Evolutionary conservation across 129 eudicot species (phyloP), one percentile per base, ranked within the genome.

Genomic region (Glebionis coronaria): DNA sequence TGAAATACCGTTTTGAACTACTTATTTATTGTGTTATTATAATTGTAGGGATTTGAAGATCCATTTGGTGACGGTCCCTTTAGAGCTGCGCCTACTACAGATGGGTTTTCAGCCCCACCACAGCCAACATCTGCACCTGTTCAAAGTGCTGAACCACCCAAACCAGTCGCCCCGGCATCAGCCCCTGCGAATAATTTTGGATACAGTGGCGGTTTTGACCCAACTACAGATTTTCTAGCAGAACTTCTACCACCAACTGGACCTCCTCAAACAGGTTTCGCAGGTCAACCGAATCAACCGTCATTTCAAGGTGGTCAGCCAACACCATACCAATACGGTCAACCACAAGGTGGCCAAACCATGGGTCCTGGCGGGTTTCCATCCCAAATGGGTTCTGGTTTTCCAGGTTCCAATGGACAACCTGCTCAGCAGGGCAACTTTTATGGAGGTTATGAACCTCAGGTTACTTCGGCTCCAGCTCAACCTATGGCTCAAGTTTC

Each of bases 41-140:
- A 57, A 42, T 29, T 81, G 81, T 93, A 94, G 99, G 60, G 85
- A 14, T 94, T 94, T 79, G 95, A 83, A 44, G 99, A 94, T 70
- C 99, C 97, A 29, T 94, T 94, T 76, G 99, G 99, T 19, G 97
- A 90, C 19, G 91, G 87, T 61, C 99, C 97, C 14, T 94, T 94
- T 71, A 84, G 75, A 88, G 99, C 97, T 40, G 47, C 76, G 31
- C 68, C 95, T 66, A 25, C 95, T 18, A 51, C 88, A 5, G 85
- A 83, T 4, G 79, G 72, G 49, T 68, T 69, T 31, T 29, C 85
- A 53, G 69, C 72, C 49, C 90, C 84, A 69, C 85, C 80, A 6
- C 84, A 78, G 62, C 68, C 91, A 44, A 50, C 82, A 8, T 38
- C 82, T 23, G 68, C 87, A n/a, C 72, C 68, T 55, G 63, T 49